Percentiles rank a stretch among this genome's conserved stretches.
Evolutionary conservation across 1,139 yeast genomes (phyloP).

Genomic region (Kazachstania sp.): DNA sequence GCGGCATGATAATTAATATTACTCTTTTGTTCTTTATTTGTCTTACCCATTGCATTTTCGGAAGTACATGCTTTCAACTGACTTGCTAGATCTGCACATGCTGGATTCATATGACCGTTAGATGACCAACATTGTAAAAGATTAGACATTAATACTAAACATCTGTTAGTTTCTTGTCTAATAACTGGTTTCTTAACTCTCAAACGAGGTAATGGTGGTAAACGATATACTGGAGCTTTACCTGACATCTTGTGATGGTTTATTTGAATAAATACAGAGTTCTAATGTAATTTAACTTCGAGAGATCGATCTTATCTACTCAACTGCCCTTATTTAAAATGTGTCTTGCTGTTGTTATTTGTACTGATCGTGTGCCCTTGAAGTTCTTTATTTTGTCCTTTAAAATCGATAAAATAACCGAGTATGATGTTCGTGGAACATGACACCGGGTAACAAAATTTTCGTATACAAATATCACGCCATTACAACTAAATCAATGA

Average conservation of each 20-base stretch:
- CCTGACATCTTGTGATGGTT: slow-evolving; percentile 17
- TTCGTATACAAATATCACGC: too few species aligned
- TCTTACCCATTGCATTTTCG: slow-evolving; percentile 23
- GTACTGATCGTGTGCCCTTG: too few species aligned
- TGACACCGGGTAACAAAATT: too few species aligned
- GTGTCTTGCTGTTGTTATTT: too few species aligned
- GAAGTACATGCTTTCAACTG: slow-evolving; percentile 44
- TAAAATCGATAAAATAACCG: too few species aligned
- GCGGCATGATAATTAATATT: slow-evolving; percentile 73
- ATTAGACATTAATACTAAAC: slow-evolving; percentile 75
- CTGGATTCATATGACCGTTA: slow-evolving; percentile 71
- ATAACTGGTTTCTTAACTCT: slow-evolving; percentile 59
- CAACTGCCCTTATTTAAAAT: too few species aligned
- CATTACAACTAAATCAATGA: too few species aligned
- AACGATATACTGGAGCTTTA: slow-evolving; percentile 31
- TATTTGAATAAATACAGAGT: too few species aligned
- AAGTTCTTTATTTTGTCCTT: too few species aligned
- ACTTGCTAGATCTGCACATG: slow-evolving; percentile 55
- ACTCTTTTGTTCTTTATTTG: slow-evolving; percentile 24
- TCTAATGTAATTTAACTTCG: too few species aligned
- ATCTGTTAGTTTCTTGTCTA: slow-evolving; percentile 55
- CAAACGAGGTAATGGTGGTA: slow-evolving; percentile 72
- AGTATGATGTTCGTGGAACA: too few species aligned
- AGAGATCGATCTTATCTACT: too few species aligned
- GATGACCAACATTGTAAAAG: slow-evolving; percentile 95